A percentile compares a stretch with the other conserved stretches of the same genome.
Conservation (phyloP, 108 stramenopile genomes). For the Cyclostephanos invisitatus region DNA sequence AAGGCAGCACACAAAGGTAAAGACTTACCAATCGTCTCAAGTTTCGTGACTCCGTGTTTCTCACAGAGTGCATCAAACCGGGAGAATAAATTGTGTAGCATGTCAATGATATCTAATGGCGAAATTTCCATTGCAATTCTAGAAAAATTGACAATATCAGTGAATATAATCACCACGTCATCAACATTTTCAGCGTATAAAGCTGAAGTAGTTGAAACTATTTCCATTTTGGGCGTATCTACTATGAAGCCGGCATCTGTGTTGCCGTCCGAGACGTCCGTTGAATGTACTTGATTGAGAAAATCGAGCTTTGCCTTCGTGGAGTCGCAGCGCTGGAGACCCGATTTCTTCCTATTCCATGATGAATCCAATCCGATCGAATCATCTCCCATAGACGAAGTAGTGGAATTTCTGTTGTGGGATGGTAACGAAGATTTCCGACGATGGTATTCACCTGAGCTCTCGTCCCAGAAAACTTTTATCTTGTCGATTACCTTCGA, state of each 20-base stretch:
- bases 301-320: conserved; percentile 6
- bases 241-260: conserved; percentile 10
- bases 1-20: not conserved
- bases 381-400: not conserved
- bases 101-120: conserved; percentile 43
- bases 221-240: not conserved
- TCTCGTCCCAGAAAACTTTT: conserved; percentile 31
- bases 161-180: conserved; percentile 34
- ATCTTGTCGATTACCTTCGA: conserved; percentile 41
- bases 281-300: conserved; percentile 14
- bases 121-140: conserved; percentile 15
- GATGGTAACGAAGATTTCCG: not conserved
- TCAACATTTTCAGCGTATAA: conserved; percentile 41
- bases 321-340: not conserved
- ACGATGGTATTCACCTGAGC: conserved; percentile 17
- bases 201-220: conserved; percentile 9
- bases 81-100: conserved; percentile 29
- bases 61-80: conserved; percentile 37
- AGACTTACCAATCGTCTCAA: conserved; percentile 35
- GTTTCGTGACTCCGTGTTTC: conserved; percentile 30
- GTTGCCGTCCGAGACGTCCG: not conserved
- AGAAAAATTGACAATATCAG: conserved; percentile 41
- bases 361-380: not conserved
- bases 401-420: not conserved
- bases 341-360: not conserved